Base-by-base conservation (phyloP, 2,329 filamentous ascomycete species). In the Metarhizium anisopliae region DNA sequence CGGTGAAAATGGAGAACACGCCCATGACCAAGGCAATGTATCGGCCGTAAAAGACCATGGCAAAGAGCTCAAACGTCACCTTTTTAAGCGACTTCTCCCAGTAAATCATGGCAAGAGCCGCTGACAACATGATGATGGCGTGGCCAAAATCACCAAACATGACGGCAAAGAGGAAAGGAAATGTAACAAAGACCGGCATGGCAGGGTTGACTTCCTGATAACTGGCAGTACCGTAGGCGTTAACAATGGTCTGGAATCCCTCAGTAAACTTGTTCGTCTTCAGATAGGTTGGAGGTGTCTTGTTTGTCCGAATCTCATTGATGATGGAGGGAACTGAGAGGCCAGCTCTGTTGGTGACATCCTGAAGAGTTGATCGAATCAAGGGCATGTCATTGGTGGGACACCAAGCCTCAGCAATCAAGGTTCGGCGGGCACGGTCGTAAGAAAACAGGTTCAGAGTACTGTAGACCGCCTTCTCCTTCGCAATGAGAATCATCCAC, bases 61-160 rank as follows among this genome's bases (percentile, higher is more conserved):
- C 89, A 67, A 96, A 96, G 20, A 99, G 79, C 72, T 99, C 95
- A 67, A 97, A 95, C 0, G 76, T 79, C 56, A 96, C 86, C 77
- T 99, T 99, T 71, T 93, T 91, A 40, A 99, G 78, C 58, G 87
- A 85, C 75, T 90, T 92, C 74, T 99, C 94, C 80, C 86, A 97
- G 75, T 96, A 90, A 64, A 99, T 97, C 91, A 99, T 96, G 56
- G 91, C 90, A 55, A 85, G 67, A 14, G 94, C 89, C 56, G 90
- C 89, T 55, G 83, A 69, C 47, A 93, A 80, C 88, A 99, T 95
- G 70, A 99, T 88, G 61, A 86, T 72, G 62, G 93, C 94, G 68
- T 99, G 94, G 53, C 94, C 95, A 57, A 96, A 86, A 73, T 99
- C 94, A 78, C 94, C 95, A 69, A 99, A 99, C 94, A 99, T 99